A percentile compares a stretch with the other conserved stretches of the same genome.
phyloP scores from a whole-genome alignment of 176 grass and related monocot genomes.

The Aegilops sharonensis region DNA sequence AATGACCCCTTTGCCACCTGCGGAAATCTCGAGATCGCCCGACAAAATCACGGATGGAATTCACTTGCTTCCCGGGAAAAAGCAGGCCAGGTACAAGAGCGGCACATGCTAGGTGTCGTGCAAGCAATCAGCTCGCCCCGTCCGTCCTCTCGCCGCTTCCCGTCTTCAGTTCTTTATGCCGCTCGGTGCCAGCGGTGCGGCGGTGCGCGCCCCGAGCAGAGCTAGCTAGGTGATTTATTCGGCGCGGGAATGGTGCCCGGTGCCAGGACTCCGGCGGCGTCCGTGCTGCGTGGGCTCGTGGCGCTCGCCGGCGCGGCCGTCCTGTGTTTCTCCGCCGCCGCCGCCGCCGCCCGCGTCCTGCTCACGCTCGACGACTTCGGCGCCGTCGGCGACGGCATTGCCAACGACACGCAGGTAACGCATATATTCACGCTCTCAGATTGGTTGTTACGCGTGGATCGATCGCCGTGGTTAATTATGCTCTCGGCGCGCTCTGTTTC shows the following conservation, averaged over 20 bases:
- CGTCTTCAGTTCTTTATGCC: neutral
- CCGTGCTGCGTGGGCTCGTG: neutral
- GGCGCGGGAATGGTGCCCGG: neutral
- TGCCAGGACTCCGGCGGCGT: neutral
- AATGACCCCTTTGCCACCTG: neutral
- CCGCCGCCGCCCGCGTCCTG: slow-evolving; percentile 29
- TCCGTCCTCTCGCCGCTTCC: neutral
- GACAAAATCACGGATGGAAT: slow-evolving; percentile 4
- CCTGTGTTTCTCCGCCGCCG: neutral
- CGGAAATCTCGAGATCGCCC: slow-evolving; percentile 15
- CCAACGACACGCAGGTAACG: slow-evolving; percentile 55
- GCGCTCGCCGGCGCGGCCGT: neutral
- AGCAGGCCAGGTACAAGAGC: neutral
- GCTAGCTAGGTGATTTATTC: neutral
- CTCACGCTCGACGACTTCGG: slow-evolving; percentile 61
- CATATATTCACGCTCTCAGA: neutral
- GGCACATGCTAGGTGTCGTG: slow-evolving; percentile 31
- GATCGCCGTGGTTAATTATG: neutral
- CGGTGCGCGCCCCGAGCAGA: neutral
- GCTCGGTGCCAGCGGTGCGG: neutral
- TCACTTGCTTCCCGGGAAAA: neutral
- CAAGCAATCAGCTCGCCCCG: neutral
- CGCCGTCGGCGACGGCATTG: slow-evolving; percentile 59
- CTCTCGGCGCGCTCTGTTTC: neutral
- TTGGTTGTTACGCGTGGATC: neutral